Base-by-base conservation (phyloP, 2,329 filamentous ascomycete genomes). In the Aspergillus sp. region DNA sequence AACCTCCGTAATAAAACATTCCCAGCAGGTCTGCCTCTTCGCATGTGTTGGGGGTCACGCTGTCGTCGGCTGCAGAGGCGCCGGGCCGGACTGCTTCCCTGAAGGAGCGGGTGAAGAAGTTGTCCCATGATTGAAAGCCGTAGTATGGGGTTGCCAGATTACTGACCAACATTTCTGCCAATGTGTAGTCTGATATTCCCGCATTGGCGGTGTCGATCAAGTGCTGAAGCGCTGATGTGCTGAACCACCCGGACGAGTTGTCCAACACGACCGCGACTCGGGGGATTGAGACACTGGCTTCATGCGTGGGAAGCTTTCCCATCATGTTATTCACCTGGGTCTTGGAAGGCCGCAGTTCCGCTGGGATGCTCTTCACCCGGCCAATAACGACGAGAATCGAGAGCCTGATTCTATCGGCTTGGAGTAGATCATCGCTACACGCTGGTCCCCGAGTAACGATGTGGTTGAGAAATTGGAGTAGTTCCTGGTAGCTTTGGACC, bases 1-100 rank as follows among this genome's bases (percentile, higher is more conserved):
- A 49, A 14, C 46, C 53, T 7, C 53, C 53, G 36, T 43, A 52
- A 19, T 55, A 50, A n/a, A 55, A 55, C 45, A 45, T 38, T 0
- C 53, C 49, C 11, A 55, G 5, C 25, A 53, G 17, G 17, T 52
- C 32, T 5, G 46, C 53, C 11, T 48, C 43, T 20, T 42, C 40
- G 16, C 40, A 42, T 5, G 40, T 17, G 11, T 17, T 19, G 2
- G 11, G 5, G 7, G 21, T 42, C 11, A 42, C 40, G 11, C 4
- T 42, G 14, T 42, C 19, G 4, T 42, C 19, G 16, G 11, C 19
- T 17, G n/a, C 40, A 5, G 16, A n/a, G n/a, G 11, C 40, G 19
- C 20, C 19, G 2, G 40, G 40, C 4, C 40, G 40, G 19, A 42
- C 21, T 5, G 17, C 40, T 5, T 42, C 16, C 16, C 40, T n/a